Evolutionary conservation across 129 eudicot genomes (phyloP).

Genomic region (Logfia minima): DNA sequence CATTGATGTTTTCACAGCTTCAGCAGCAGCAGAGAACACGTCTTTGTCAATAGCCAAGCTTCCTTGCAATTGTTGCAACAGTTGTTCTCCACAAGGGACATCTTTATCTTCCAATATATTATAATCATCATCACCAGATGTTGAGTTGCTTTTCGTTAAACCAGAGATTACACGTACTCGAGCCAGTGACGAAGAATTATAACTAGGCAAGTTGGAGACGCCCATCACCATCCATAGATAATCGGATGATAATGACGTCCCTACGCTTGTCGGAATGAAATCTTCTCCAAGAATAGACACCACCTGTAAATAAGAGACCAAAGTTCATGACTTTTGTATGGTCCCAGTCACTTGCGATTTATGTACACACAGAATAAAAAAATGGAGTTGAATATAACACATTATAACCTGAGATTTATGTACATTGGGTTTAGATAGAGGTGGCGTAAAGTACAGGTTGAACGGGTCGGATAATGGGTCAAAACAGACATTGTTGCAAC

Average conservation of each 20-base stretch:
- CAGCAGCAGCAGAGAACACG: constrained; percentile 63
- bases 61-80: constrained; percentile 76
- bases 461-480: neutral
- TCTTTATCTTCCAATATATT: neutral
- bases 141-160: constrained; percentile 16
- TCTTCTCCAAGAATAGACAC: constrained; percentile 60
- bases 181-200: constrained; percentile 49
- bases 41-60: constrained; percentile 54
- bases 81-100: constrained; percentile 41
- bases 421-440: neutral
- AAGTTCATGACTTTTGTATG: neutral
- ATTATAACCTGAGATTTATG: neutral
- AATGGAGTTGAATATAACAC: neutral
- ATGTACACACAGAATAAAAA: neutral
- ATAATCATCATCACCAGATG: neutral
- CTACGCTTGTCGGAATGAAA: constrained; percentile 74
- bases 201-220: constrained; percentile 55
- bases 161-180: constrained; percentile 63
- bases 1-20: constrained; percentile 82
- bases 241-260: constrained; percentile 45
- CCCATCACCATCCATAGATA: constrained; percentile 91
- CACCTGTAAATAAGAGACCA: constrained; percentile 40
- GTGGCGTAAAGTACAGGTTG: neutral
- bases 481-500: neutral
- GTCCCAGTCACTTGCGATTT: neutral